phyloP scores from a whole-genome alignment of 805 yeast genomes.

The Pichia nakasei region DNA sequence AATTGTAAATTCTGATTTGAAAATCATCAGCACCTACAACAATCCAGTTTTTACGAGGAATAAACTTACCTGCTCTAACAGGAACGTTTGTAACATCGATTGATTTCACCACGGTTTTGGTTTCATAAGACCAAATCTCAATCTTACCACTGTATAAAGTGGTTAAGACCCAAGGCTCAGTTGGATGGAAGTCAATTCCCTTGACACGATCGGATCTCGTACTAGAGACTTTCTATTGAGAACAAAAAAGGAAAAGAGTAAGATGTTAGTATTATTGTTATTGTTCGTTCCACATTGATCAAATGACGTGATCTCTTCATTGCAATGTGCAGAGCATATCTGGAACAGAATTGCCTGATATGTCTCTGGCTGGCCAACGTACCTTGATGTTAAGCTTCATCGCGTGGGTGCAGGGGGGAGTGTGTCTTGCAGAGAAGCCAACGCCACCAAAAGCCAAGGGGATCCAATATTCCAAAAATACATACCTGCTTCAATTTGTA shows the following conservation, averaged over 20 bases:
- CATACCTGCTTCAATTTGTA: too few species aligned
- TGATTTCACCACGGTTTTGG: constrained; percentile 72
- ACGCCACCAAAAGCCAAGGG: too few species aligned
- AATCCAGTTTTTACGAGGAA: constrained; percentile 96
- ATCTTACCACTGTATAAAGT: constrained; percentile 86
- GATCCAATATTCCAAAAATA: too few species aligned
- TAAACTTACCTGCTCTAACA: constrained; percentile 88
- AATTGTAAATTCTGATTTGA: constrained; percentile 87
- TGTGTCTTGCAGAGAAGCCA: too few species aligned
- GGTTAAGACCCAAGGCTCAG: constrained; percentile 93
- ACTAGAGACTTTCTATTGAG: constrained; percentile 61
- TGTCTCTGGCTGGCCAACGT: constrained; percentile 12
- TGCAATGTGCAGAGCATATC: too few species aligned
- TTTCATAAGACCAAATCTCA: constrained; percentile 92
- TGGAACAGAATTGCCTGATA: too few species aligned
- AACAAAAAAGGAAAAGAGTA: neutral
- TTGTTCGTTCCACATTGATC: too few species aligned
- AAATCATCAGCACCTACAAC: constrained; percentile 95
- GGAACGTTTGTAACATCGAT: constrained; percentile 95
- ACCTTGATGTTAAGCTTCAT: constrained; percentile 46
- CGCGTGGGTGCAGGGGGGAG: neutral
- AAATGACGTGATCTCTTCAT: too few species aligned
- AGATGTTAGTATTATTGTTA: constrained; percentile 4
- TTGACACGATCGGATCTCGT: constrained; percentile 94
- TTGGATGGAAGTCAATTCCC: constrained; percentile 95